Evolutionary conservation across 2,329 filamentous ascomycete species (phyloP), one percentile per base, ranked within the genome.

Genomic region (Microdochium nivale): DNA sequence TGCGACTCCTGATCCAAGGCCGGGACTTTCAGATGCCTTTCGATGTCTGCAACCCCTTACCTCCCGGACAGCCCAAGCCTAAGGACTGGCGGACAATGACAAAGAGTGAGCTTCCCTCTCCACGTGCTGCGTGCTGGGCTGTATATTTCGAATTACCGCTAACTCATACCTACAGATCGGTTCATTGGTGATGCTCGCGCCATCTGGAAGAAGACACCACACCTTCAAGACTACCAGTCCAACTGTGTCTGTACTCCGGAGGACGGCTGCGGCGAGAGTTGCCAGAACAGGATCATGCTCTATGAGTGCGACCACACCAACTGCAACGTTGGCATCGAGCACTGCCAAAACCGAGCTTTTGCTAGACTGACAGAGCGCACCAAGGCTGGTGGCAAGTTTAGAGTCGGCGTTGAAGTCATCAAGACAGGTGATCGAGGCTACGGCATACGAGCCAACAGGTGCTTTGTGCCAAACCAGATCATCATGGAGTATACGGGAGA

Each of bases 401-500:
- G 94, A 59, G 85, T 96, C 54, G 94, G 94, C 47, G 91, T 99
- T 9, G 94, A 99, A 67, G 91, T 97, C 40, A 83, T 96, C 69
- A 91, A 96, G 72, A 97, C 94, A 1, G 71, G 75, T 21, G 88
- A 95, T 69, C 84, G 91, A 53, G 94, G 94, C 25, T 91, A 92
- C 65, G 94, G 94, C 50, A 90, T 99, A 49, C 86, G 94, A 55
- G 89, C 88, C 65, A 96, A 92, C 69, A 84, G 94, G 47, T 86
- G 84, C 55, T 99, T 97, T 66, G 77, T 85, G 52, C 82, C 91
- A 1, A 84, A 92, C 62, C 90, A 97, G 71, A 95, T 99, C 65
- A 97, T 99, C 64, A 92, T 97, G 72, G 94, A 99, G 65, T 99
- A 99, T 65, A 92, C 91, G 0, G 94, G 94, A 40, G 94, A 99